Evolutionary conservation across 306 rosid species (phyloP).

Genomic region (Glycine latifolia): DNA sequence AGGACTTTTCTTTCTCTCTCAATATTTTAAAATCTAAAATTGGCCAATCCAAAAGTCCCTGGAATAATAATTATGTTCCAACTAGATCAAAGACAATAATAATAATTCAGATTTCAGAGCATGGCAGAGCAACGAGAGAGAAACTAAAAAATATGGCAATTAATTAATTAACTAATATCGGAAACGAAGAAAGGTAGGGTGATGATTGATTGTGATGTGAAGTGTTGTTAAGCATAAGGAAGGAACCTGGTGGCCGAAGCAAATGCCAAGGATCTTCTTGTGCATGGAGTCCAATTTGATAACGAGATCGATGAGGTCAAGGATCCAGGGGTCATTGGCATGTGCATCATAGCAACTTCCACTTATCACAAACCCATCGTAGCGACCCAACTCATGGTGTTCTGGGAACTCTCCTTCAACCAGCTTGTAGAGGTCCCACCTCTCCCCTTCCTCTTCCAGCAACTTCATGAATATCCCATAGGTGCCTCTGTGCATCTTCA

Average conservation of each 20-base stretch:
- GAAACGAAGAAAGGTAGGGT: no score
- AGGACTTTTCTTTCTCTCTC: no score
- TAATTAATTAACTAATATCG: neutral
- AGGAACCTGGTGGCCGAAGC: constrained; percentile 95
- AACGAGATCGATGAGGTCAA: constrained; percentile 56
- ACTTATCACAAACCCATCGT: constrained; percentile 78
- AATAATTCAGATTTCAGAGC: no score
- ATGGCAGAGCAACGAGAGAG: no score
- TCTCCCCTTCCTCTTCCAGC: constrained; percentile 69
- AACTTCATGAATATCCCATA: constrained; percentile 76
- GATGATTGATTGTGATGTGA: no score
- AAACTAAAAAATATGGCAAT: no score
- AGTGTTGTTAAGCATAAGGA: no score
- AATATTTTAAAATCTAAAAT: neutral
- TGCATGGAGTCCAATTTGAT: constrained; percentile 60
- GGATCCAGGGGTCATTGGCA: constrained; percentile 82
- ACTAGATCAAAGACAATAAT: no score
- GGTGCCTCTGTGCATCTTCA: constrained; percentile 77
- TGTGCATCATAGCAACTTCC: constrained; percentile 93
- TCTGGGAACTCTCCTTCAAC: constrained; percentile 64
- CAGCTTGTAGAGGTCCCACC: constrained; percentile 75
- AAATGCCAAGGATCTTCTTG: constrained; percentile 81
- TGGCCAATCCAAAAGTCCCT: neutral
- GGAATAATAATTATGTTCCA: no score
- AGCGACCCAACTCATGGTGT: constrained; percentile 50